These are phyloP conservation scores for Ascochyta clinopodiicola DNA, from an alignment of 2,329 filamentous ascomycete species.

Conservation along the genomic window DNA sequence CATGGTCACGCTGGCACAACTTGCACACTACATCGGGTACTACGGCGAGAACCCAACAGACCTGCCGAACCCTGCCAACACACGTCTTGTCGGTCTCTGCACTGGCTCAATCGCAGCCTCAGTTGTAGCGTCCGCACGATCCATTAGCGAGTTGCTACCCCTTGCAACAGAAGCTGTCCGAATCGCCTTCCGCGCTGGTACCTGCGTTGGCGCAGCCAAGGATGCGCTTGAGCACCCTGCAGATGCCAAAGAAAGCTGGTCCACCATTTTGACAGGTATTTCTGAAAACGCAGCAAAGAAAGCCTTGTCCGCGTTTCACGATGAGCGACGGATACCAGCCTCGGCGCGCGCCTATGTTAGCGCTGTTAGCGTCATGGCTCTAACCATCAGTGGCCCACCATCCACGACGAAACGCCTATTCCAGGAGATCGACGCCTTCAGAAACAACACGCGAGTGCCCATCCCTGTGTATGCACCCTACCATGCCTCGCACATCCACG, in stretches of 20 bases:
- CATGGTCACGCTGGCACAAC: slow-evolving; percentile 68
- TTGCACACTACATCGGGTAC: slow-evolving; percentile 73
- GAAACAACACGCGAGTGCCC: slow-evolving; percentile 58
- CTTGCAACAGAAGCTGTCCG: slow-evolving; percentile 69
- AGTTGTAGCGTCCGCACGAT: slow-evolving; percentile 68
- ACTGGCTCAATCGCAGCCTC: slow-evolving; percentile 74
- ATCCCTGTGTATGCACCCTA: slow-evolving; percentile 66
- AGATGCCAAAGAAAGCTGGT: slow-evolving; percentile 68
- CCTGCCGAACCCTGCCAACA: slow-evolving; percentile 57
- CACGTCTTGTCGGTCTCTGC: slow-evolving; percentile 68
- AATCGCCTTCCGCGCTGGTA: slow-evolving; percentile 70
- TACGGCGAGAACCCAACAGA: slow-evolving; percentile 62
- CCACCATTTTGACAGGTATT: slow-evolving; percentile 67
- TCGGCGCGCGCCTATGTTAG: slow-evolving; percentile 64
- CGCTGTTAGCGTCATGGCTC: slow-evolving; percentile 64
- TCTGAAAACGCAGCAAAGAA: slow-evolving; percentile 59
- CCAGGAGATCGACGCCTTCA: slow-evolving; percentile 55
- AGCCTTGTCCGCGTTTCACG: slow-evolving; percentile 65
- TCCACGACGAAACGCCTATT: slow-evolving; percentile 60
- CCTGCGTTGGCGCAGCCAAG: slow-evolving; percentile 52
- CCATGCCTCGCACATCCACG: slow-evolving; percentile 64
- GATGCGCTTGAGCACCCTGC: slow-evolving; percentile 59
- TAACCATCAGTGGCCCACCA: slow-evolving; percentile 67
- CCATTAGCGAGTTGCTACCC: slow-evolving; percentile 66
- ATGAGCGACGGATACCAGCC: slow-evolving; percentile 57